phyloP scores from a whole-genome alignment of 2,329 filamentous ascomycete genomes.

The Lecanosticta acicola region DNA sequence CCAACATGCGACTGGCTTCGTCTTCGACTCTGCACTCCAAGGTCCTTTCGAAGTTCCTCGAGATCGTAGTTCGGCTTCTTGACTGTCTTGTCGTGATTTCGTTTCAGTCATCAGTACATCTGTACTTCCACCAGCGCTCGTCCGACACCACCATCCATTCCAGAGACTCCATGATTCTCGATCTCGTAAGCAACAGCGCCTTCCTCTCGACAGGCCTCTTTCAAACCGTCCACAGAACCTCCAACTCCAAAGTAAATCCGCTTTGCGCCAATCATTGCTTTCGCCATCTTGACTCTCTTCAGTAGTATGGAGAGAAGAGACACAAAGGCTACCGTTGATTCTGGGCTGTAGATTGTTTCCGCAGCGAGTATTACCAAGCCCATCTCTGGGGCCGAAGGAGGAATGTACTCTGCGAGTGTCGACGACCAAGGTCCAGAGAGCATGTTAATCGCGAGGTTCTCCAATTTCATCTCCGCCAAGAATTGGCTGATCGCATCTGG shows the following conservation, averaged over 20 bases:
- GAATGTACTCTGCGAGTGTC: constrained; percentile 55
- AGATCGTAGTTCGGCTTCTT: too few species aligned
- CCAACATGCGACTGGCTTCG: neutral
- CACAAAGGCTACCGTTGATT: constrained; percentile 63
- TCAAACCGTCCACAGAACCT: constrained; percentile 72
- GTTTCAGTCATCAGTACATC: too few species aligned
- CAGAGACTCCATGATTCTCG: constrained; percentile 42
- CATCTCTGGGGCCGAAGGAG: constrained; percentile 32
- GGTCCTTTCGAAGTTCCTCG: too few species aligned
- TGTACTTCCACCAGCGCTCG: constrained; percentile 45
- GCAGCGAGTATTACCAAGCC: constrained; percentile 60
- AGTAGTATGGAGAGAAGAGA: constrained; percentile 60
- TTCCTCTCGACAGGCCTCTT: constrained; percentile 38
- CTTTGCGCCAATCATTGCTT: constrained; percentile 68
- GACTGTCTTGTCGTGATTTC: constrained; percentile 1
- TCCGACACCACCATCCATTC: constrained; percentile 41
- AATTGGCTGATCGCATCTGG: constrained; percentile 56
- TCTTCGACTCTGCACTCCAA: too few species aligned
- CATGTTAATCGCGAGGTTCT: constrained; percentile 56
- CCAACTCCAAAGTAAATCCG: constrained; percentile 80
- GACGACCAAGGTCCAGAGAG: constrained; percentile 70
- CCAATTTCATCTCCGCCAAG: constrained; percentile 45
- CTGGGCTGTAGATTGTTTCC: constrained; percentile 78
- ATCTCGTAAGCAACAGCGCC: constrained; percentile 45
- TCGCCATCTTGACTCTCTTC: constrained; percentile 47